These are phyloP conservation scores for Ganoderma leucocontextum DNA, from an alignment of 1,284 basidiomycete species.

Conservation along the genomic window DNA sequence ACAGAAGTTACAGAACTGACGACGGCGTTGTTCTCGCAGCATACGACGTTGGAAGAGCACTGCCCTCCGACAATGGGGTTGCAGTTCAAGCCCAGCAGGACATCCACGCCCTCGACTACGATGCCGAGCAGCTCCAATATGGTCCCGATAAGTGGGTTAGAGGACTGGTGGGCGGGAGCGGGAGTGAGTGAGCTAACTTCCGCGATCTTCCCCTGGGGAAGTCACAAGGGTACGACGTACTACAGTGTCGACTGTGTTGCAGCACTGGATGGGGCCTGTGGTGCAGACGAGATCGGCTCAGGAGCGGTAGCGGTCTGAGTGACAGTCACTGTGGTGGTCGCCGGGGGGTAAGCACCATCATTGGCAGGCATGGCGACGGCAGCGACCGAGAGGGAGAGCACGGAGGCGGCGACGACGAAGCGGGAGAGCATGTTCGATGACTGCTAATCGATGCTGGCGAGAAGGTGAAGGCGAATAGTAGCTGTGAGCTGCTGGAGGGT, in stretches of 20 bases:
- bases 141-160: not conserved
- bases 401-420: slow-evolving; percentile 28
- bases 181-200: not conserved
- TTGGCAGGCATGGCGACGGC: slow-evolving; percentile 38
- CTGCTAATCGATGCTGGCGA: slow-evolving; percentile 2
- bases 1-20: slow-evolving; percentile 10
- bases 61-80: slow-evolving; percentile 33
- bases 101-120: slow-evolving; percentile 30
- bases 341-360: slow-evolving; percentile 12
- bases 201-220: no score
- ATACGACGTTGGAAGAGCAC: slow-evolving; percentile 33
- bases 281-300: slow-evolving; percentile 35
- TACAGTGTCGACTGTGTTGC: slow-evolving; percentile 34
- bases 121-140: slow-evolving; percentile 34
- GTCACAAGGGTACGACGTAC: not conserved
- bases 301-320: slow-evolving; percentile 26
- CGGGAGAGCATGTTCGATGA: slow-evolving; percentile 33
- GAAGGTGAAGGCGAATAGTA: slow-evolving; percentile 12
- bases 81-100: slow-evolving; percentile 34
- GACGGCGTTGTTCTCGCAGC: slow-evolving; percentile 37
- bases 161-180: not conserved
- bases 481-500: slow-evolving; percentile 29
- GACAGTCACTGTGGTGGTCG: slow-evolving; percentile 25
- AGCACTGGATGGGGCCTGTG: slow-evolving; percentile 42
- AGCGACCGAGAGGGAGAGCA: slow-evolving; percentile 36